These are phyloP conservation scores for Komagataella kurtzmanii DNA, from an alignment of 805 yeast genomes.

Conservation along the genomic window DNA sequence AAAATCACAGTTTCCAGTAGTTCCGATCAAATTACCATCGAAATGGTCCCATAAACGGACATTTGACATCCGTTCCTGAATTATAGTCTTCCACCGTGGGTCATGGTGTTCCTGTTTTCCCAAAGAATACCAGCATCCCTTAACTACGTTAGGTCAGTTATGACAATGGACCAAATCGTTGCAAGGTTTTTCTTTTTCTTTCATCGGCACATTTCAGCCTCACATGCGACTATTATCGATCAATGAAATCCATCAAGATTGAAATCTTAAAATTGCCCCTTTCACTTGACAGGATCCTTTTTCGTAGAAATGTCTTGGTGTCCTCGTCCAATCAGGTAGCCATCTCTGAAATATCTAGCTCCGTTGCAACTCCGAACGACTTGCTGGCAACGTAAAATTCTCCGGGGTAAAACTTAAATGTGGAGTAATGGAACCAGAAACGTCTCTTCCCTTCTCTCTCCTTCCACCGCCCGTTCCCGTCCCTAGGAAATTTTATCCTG, in stretches of 20 bases:
- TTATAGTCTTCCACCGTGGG: too few species aligned
- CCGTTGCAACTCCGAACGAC: neutral
- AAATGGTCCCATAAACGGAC: neutral
- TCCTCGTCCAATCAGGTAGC: neutral
- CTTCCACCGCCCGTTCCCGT: neutral
- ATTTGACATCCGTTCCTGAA: neutral
- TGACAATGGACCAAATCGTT: neutral
- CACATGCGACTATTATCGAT: neutral
- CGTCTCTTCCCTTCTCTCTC: neutral
- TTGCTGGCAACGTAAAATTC: neutral
- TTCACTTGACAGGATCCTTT: neutral
- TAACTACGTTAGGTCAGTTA: neutral
- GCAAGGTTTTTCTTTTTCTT: neutral
- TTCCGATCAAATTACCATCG: neutral
- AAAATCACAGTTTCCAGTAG: neutral
- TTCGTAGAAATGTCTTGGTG: neutral
- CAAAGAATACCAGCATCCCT: neutral
- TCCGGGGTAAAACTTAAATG: neutral
- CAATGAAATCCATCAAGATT: neutral
- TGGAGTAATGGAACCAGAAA: neutral
- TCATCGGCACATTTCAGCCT: neutral
- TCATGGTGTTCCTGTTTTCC: neutral
- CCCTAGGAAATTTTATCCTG: neutral
- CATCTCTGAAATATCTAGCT: neutral
- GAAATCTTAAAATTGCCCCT: neutral